Percentiles rank a stretch among this genome's conserved stretches.
These are phyloP conservation scores for Trametes polyzona DNA, from an alignment of 1,284 basidiomycete genomes.

Conservation along the genomic window DNA sequence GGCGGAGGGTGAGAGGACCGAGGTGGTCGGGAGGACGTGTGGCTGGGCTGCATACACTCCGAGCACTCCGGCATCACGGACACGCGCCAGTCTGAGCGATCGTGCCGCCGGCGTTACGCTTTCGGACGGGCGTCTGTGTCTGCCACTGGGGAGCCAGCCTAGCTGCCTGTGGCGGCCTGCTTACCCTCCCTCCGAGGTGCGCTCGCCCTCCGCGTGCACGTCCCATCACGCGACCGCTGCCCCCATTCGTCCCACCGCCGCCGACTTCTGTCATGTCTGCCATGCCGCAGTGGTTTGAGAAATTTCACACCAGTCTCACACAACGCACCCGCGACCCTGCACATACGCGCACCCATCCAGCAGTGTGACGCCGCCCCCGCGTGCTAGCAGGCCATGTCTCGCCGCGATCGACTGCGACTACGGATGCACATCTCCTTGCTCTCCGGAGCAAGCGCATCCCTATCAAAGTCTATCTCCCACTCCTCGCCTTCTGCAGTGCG, in stretches of 20 bases:
- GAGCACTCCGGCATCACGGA: slow-evolving; percentile 23
- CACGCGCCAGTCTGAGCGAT: slow-evolving; percentile 4
- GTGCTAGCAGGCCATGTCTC: slow-evolving; percentile 5
- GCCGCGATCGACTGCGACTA: slow-evolving; percentile 11
- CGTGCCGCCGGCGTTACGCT: slow-evolving; percentile 20
- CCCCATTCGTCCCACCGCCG: background rate
- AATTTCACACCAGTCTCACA: background rate
- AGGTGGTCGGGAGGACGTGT: slow-evolving; percentile 20
- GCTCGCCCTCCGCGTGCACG: slow-evolving; percentile 8
- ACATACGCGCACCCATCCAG: background rate
- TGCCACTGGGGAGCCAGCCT: too few relatives aligned
- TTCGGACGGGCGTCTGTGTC: background rate
- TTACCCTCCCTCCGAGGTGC: slow-evolving; percentile 20
- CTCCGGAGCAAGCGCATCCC: slow-evolving; percentile 17
- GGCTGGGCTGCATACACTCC: background rate
- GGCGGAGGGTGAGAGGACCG: slow-evolving; percentile 16
- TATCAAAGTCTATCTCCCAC: slow-evolving; percentile 13
- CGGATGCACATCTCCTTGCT: slow-evolving; percentile 21
- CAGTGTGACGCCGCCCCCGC: background rate
- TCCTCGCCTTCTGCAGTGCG: slow-evolving; percentile 9
- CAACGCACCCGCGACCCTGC: background rate
- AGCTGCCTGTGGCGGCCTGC: background rate
- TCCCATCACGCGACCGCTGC: background rate
- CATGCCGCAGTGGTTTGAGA: background rate
- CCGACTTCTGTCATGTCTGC: background rate